Evolutionary conservation across 805 yeast genomes (phyloP).

Genomic region (Saturnispora mendoncae): DNA sequence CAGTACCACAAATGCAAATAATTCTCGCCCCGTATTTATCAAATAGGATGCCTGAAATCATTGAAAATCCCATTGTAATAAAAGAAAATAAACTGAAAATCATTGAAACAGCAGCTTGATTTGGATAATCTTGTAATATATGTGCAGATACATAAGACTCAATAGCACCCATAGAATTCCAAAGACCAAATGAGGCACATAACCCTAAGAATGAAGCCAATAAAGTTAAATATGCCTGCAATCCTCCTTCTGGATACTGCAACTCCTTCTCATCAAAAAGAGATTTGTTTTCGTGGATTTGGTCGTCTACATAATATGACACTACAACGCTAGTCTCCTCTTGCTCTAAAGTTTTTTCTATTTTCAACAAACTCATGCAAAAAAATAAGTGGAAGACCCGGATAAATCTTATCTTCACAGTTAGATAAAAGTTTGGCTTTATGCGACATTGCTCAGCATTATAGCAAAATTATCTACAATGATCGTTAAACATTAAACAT

Average conservation of each 20-base stretch:
- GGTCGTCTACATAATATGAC: not conserved
- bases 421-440: too few relatives aligned
- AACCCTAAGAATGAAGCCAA: conserved; percentile 51
- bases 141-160: conserved; percentile 52
- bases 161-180: conserved; percentile 54
- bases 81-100: conserved; percentile 49
- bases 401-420: too few relatives aligned
- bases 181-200: conserved; percentile 50
- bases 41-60: conserved; percentile 38
- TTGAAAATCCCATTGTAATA: conserved; percentile 33
- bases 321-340: not conserved
- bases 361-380: too few relatives aligned
- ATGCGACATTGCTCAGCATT: too few relatives aligned
- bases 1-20: conserved; percentile 28
- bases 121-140: conserved; percentile 37
- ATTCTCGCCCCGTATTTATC: conserved; percentile 37
- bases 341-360: too few relatives aligned
- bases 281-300: not conserved
- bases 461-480: too few relatives aligned
- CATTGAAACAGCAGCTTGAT: conserved; percentile 54
- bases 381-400: too few relatives aligned
- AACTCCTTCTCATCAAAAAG: conserved; percentile 12
- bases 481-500: too few relatives aligned
- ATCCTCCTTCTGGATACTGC: conserved; percentile 54
- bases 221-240: conserved; percentile 33